Evolutionary conservation across 1,284 basidiomycete species (phyloP), one percentile per base, ranked within the genome.

Genomic region (Heterobasidion annosum): DNA sequence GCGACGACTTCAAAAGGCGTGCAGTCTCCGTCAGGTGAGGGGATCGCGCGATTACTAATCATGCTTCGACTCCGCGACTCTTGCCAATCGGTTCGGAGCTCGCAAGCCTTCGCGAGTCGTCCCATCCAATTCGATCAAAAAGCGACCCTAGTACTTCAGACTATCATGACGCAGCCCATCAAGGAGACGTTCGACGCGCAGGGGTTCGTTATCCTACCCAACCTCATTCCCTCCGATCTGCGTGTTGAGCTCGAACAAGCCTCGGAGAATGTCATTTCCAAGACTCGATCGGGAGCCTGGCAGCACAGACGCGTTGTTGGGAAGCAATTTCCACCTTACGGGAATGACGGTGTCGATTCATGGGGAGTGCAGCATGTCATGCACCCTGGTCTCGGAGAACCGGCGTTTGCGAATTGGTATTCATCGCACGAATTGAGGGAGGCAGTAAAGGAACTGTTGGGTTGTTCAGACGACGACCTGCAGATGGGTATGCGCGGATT

Each of bases 351-450:
- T 50, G 75, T 77, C 1, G 88, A 91, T 66, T 81, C 81, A 3
- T 92, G 90, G 88, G 88, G 88, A 1, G 82, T 89, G 8, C 88
- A 90, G 62, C 86, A 90, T 63, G 66, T 88, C 48, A 89, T 91
- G 88, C 86, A 91, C 62, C 88, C 85, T 0, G 82, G 77, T 44
- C 73, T 91, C 0, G 70, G 68, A 0, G 80, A 88, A 62, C 71
- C 75, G 0, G 73, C 65, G 2, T 90, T 90, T 56, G 76, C 76
- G 19, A 67, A 70, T 56, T 90, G 85, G 83, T 91, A 91, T 62
- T 82, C 83, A 3, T 81, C 79, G 25, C 74, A 79, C 10, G 70
- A 66, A 13, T 67, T 91, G 35, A 67, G 82, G 3, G 66, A 66
- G 8, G 77, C 74, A 1, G 78, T 75, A 10, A 71, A 69, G 40